These are phyloP conservation scores for Trichophyton mentagrophytes DNA, from an alignment of 2,329 filamentous ascomycete genomes.

Conservation along the genomic window DNA sequence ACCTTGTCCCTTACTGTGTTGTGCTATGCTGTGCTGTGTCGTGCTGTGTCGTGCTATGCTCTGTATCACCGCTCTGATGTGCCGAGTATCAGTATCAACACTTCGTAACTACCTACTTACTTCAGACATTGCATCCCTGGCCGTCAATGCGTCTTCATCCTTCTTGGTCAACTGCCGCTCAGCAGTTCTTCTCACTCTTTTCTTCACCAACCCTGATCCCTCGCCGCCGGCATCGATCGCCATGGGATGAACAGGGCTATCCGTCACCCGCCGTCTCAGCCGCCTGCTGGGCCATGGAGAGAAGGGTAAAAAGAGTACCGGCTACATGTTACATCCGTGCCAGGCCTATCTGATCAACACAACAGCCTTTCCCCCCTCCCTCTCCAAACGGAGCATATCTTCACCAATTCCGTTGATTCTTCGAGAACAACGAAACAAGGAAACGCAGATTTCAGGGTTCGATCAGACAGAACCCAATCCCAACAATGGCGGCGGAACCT, in stretches of 20 bases:
- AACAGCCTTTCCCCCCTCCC: no score
- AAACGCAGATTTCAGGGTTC: no score
- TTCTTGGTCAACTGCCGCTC: background rate
- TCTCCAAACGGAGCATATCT: background rate
- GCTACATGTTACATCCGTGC: background rate
- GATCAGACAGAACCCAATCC: no score
- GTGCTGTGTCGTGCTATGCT: background rate
- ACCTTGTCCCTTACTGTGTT: background rate
- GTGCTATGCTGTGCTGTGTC: background rate
- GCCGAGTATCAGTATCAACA: background rate
- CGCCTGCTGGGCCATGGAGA: background rate
- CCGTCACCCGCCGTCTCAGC: conserved; percentile 1
- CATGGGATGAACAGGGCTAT: background rate
- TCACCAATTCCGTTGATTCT: background rate
- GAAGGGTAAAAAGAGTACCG: background rate
- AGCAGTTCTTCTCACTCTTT: background rate
- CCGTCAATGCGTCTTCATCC: background rate
- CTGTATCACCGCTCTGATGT: background rate
- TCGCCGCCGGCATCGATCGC: background rate
- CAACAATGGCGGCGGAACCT: background rate
- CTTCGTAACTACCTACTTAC: no score
- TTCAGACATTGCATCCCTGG: background rate
- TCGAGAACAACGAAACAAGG: background rate
- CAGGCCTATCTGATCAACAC: background rate
- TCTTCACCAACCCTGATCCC: background rate